phyloP scores from a whole-genome alignment of 2,329 filamentous ascomycete genomes.

The Ceratocystis destructans region DNA sequence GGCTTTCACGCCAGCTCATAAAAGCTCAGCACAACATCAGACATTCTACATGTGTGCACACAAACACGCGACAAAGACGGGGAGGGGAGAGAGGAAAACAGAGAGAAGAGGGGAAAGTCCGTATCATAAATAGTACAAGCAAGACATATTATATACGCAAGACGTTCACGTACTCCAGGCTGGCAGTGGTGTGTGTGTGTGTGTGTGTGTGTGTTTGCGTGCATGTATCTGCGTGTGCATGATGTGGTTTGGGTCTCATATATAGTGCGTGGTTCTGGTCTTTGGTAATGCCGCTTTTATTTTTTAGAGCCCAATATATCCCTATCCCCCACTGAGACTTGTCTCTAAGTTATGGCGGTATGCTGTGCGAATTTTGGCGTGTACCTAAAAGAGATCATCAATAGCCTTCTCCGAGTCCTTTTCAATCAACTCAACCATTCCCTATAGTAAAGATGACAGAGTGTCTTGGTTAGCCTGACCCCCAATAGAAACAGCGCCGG shows the following conservation, averaged over 20 bases:
- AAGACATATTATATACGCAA: neutral
- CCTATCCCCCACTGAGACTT: neutral
- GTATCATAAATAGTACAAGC: neutral
- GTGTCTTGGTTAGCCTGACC: neutral
- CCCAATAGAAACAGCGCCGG: neutral
- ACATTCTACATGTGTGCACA: neutral
- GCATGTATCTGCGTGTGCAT: no score
- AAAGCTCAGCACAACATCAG: neutral
- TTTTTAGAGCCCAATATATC: neutral
- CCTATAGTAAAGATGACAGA: conserved; percentile 37
- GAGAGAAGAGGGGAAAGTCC: neutral
- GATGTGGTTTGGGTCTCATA: neutral
- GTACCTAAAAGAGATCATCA: conserved; percentile 58
- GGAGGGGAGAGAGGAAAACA: neutral
- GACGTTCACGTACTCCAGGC: neutral
- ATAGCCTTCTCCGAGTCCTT: conserved; percentile 89
- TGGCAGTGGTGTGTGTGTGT: no score
- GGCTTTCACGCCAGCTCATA: neutral
- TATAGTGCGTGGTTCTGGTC: neutral
- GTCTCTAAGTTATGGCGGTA: neutral
- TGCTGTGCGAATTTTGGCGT: neutral
- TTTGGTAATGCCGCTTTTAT: neutral
- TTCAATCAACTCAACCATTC: conserved; percentile 87
- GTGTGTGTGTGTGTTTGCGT: no score
- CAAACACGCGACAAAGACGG: neutral